Conservation (phyloP, 2,329 filamentous ascomycete genomes). For the Beauveria caledonica region DNA sequence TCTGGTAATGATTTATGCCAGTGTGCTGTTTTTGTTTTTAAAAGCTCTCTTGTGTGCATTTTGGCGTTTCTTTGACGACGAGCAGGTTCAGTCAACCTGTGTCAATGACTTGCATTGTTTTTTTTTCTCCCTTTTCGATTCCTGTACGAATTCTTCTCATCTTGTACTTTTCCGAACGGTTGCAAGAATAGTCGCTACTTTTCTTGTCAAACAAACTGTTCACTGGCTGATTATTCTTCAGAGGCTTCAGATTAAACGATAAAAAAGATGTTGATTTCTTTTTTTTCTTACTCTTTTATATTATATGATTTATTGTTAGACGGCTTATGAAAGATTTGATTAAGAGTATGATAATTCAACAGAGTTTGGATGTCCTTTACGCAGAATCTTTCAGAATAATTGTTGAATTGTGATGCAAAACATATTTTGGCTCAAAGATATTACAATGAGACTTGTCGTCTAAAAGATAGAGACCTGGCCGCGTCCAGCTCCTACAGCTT, state of each 20-base stretch:
- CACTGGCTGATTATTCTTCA: background rate
- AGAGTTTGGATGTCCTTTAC: too few species aligned
- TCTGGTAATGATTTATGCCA: background rate
- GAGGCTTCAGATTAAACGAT: conserved; percentile 6
- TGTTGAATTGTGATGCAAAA: background rate
- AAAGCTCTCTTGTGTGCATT: background rate
- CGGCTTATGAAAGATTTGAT: background rate
- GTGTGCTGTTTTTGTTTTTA: background rate
- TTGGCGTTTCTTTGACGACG: conserved; percentile 1
- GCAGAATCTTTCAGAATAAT: background rate
- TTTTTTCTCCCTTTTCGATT: background rate
- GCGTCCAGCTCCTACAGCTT: conserved; percentile 37
- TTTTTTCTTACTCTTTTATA: background rate
- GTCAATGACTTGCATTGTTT: background rate
- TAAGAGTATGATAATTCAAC: background rate
- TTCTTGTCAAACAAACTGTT: background rate
- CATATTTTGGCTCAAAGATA: background rate
- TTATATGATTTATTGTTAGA: background rate
- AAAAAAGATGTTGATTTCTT: background rate
- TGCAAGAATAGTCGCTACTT: background rate
- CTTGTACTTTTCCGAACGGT: background rate
- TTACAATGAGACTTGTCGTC: background rate
- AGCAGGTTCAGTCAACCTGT: conserved; percentile 1
- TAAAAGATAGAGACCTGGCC: conserved; percentile 28
- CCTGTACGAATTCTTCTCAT: background rate